These are phyloP conservation scores for Casuarina cunninghamiana DNA, from an alignment of 306 rosid genomes.

Conservation along the genomic window DNA sequence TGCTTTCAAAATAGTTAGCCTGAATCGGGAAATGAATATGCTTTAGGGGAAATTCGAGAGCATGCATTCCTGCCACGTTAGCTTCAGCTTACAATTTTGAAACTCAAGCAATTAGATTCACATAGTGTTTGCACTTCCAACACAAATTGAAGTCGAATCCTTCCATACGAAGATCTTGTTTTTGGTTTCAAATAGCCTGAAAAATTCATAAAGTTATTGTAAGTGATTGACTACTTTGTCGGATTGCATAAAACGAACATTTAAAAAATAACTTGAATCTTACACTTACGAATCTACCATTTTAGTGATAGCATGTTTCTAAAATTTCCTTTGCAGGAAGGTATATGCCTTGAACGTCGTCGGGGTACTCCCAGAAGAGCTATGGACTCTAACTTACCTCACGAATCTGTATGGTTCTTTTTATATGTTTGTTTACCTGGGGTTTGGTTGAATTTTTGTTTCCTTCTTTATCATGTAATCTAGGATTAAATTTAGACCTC, in stretches of 20 bases:
- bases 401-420: conserved; percentile 22
- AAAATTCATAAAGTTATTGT: no score
- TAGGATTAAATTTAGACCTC: background rate
- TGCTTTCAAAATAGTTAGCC: no score
- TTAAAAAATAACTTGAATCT: background rate
- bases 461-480: background rate
- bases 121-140: background rate
- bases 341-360: background rate
- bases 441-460: background rate
- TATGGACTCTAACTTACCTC: background rate
- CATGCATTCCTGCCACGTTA: no score
- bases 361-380: background rate
- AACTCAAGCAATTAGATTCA: background rate
- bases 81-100: no score
- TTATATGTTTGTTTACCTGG: background rate
- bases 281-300: background rate
- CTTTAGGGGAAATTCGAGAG: no score
- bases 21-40: no score
- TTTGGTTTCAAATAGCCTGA: no score
- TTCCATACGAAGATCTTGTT: background rate
- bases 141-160: background rate
- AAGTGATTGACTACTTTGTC: background rate
- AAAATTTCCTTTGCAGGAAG: background rate
- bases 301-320: background rate
- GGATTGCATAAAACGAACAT: background rate